These are phyloP conservation scores for Aristolochia contorta DNA, from an alignment of 164 flowering plant genomes.

Conservation along the genomic window DNA sequence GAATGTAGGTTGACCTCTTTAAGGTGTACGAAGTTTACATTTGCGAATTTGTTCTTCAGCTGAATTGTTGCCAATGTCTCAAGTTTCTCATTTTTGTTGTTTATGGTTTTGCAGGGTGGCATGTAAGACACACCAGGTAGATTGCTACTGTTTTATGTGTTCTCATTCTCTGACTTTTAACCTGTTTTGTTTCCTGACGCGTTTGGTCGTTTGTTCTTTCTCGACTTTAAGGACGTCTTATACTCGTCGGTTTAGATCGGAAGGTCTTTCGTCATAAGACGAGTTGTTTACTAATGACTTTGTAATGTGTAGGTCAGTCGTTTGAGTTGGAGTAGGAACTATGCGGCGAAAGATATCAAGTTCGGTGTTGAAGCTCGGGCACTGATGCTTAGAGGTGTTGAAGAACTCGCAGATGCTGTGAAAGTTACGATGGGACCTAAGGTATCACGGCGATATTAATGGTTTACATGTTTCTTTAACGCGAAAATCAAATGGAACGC, in stretches of 20 bases:
- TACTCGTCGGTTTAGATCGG: background rate
- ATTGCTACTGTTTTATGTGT: background rate
- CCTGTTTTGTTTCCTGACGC: too few relatives aligned
- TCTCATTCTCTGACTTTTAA: too few relatives aligned
- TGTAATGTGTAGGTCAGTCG: slow-evolving; percentile 44
- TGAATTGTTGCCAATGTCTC: background rate
- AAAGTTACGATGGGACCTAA: slow-evolving; percentile 98
- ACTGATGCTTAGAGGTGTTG: slow-evolving; percentile 88
- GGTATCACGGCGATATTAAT: slow-evolving; percentile 25
- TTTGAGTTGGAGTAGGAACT: slow-evolving; percentile 73
- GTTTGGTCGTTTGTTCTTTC: too few relatives aligned
- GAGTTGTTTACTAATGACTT: background rate
- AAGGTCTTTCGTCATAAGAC: background rate
- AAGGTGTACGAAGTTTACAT: too few relatives aligned
- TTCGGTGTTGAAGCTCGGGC: slow-evolving; percentile 94
- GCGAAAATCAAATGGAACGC: too few relatives aligned
- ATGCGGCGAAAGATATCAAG: slow-evolving; percentile 86
- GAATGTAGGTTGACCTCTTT: too few relatives aligned
- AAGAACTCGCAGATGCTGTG: slow-evolving; percentile 94
- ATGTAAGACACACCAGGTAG: slow-evolving; percentile 16
- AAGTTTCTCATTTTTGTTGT: background rate
- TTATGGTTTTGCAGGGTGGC: slow-evolving; percentile 15
- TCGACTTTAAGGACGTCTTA: too few relatives aligned
- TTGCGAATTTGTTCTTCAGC: background rate
- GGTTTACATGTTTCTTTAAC: background rate